phyloP scores from a whole-genome alignment of 805 yeast genomes.

The Sugiyamaella boreocaroliniensis region DNA sequence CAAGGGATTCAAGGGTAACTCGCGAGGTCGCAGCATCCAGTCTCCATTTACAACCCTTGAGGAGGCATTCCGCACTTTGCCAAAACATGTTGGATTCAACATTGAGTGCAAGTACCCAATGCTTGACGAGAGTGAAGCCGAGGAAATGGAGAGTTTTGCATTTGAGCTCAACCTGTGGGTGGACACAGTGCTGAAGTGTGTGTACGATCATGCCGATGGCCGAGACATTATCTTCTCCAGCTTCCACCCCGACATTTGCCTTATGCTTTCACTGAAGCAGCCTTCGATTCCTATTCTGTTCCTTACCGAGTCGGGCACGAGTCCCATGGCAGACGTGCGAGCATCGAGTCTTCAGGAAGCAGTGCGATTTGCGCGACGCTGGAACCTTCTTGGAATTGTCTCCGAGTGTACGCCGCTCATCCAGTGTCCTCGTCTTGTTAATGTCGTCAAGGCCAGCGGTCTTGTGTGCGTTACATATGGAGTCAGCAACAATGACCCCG shows the following conservation, averaged over 20 bases:
- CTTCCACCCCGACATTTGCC: constrained; percentile 90
- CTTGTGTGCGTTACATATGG: constrained; percentile 93
- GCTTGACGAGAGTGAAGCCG: constrained; percentile 86
- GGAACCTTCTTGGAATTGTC: constrained; percentile 90
- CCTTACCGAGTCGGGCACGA: constrained; percentile 83
- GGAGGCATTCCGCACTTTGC: constrained; percentile 76
- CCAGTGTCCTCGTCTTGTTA: constrained; percentile 82
- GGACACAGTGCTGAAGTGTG: constrained; percentile 73
- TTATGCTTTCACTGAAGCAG: constrained; percentile 79
- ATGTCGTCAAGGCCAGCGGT: constrained; percentile 86
- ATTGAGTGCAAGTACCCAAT: constrained; percentile 93
- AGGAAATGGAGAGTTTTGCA: constrained; percentile 79
- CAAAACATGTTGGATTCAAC: constrained; percentile 82
- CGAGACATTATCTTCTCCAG: constrained; percentile 87
- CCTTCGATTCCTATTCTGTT: constrained; percentile 89
- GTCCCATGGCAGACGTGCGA: constrained; percentile 79
- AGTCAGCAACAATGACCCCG: constrained; percentile 74
- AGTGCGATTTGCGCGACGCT: constrained; percentile 78
- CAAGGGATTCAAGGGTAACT: constrained; percentile 87
- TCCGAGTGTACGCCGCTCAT: constrained; percentile 81
- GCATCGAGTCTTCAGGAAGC: constrained; percentile 87
- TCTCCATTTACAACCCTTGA: constrained; percentile 84
- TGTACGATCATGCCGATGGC: constrained; percentile 70
- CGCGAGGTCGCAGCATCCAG: constrained; percentile 82
- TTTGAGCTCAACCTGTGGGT: constrained; percentile 82